A percentile compares a stretch with the other conserved stretches of the same genome.
Conservation (phyloP, 2,329 filamentous ascomycete species). For the Penicillium brasilianum region DNA sequence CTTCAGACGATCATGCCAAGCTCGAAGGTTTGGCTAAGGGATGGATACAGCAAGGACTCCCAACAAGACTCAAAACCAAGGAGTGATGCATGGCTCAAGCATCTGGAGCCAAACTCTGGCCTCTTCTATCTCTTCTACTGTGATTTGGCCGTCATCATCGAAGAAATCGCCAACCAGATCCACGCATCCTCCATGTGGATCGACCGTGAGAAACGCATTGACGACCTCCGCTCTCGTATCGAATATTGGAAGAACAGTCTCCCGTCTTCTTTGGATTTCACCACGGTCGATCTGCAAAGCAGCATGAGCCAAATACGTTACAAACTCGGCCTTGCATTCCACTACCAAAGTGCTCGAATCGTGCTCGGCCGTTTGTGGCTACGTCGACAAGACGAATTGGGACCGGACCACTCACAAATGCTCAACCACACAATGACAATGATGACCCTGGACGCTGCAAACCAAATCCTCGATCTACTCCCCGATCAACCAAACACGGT, state of each 20-base stretch:
- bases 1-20: conserved; percentile 7
- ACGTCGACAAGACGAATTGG: background rate
- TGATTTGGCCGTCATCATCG: conserved; percentile 6
- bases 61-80: background rate
- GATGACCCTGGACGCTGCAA: conserved; percentile 3
- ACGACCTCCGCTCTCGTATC: conserved; percentile 1
- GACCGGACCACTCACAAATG: background rate
- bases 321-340: conserved; percentile 5
- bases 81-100: conserved; percentile 3
- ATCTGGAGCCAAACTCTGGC: conserved; percentile 1
- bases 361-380: conserved; percentile 5
- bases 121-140: conserved; percentile 9
- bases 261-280: conserved; percentile 3
- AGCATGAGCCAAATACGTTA: background rate
- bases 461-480: conserved; percentile 4
- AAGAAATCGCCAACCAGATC: conserved; percentile 5
- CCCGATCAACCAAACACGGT: conserved; percentile 3
- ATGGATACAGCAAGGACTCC: background rate
- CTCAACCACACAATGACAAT: conserved; percentile 1
- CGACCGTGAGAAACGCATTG: background rate
- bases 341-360: conserved; percentile 5
- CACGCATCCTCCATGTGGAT: conserved; percentile 4
- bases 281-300: background rate
- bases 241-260: conserved; percentile 6
- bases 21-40: background rate